phyloP scores from a whole-genome alignment of 441 rosid genomes.

The Geranium incanum region DNA sequence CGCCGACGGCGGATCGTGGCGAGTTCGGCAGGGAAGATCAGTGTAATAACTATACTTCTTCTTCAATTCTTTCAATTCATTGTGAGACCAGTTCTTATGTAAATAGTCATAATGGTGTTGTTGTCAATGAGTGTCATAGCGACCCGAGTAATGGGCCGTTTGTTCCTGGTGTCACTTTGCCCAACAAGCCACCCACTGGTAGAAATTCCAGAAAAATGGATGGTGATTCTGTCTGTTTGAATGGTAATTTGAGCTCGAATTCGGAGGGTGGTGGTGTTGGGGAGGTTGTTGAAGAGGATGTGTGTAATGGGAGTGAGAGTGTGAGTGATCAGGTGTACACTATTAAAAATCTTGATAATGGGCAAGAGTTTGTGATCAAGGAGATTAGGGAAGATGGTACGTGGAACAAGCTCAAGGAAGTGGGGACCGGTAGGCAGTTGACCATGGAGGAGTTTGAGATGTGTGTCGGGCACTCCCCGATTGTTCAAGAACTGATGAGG shows the following conservation, averaged over 20 bases:
- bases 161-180: slow-evolving; percentile 23
- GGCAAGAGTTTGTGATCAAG: slow-evolving; percentile 80
- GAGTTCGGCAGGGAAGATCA: slow-evolving; percentile 18
- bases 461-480: slow-evolving; percentile 87
- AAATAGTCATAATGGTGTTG: slow-evolving; percentile 26
- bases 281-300: slow-evolving; percentile 38
- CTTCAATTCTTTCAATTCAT: slow-evolving; percentile 34
- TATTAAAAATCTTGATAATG: slow-evolving; percentile 83
- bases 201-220: slow-evolving; percentile 32
- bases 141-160: slow-evolving; percentile 25
- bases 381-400: slow-evolving; percentile 81
- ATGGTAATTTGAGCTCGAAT: slow-evolving; percentile 16
- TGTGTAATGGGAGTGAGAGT: slow-evolving; percentile 28
- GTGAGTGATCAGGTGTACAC: slow-evolving; percentile 45
- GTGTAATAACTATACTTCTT: slow-evolving; percentile 15
- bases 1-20: slow-evolving; percentile 43
- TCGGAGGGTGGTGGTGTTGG: slow-evolving; percentile 1
- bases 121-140: slow-evolving; percentile 22
- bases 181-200: slow-evolving; percentile 44
- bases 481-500: slow-evolving; percentile 93
- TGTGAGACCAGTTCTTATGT: slow-evolving; percentile 10
- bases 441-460: slow-evolving; percentile 89
- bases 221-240: slow-evolving; percentile 26
- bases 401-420: slow-evolving; percentile 79
- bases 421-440: slow-evolving; percentile 80